Percentiles rank a stretch among this genome's conserved stretches.
Conservation (phyloP, 768 basidiomycete genomes). For the Sutorius australiensis region DNA sequence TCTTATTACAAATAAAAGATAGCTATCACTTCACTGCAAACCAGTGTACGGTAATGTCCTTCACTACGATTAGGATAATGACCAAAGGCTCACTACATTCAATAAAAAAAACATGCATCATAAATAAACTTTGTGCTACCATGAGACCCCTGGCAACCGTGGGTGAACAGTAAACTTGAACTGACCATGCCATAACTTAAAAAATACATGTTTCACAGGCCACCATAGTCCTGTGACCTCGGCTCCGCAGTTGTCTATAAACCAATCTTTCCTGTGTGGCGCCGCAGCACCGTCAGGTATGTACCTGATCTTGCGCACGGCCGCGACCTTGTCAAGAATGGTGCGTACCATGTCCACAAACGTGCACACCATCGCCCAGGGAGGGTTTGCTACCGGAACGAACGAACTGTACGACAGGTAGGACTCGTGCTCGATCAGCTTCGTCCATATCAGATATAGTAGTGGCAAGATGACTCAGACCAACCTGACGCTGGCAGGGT, state of each 20-base stretch:
- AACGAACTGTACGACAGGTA: slow-evolving; percentile 70
- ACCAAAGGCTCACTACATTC: too few species aligned
- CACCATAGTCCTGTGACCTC: not conserved
- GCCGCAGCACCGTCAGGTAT: not conserved
- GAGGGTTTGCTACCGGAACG: slow-evolving; percentile 75
- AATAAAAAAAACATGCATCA: too few species aligned
- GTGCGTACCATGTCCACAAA: slow-evolving; percentile 27
- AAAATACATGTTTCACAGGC: not conserved
- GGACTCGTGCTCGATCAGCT: too few species aligned
- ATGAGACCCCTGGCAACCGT: too few species aligned
- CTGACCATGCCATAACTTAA: too few species aligned
- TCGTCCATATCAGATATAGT: not conserved
- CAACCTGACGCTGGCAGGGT: slow-evolving; percentile 40
- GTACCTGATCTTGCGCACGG: not conserved
- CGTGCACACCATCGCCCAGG: slow-evolving; percentile 65
- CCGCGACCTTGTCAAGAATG: not conserved
- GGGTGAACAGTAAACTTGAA: too few species aligned
- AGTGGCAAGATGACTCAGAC: not conserved
- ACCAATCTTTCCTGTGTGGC: not conserved
- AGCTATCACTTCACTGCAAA: too few species aligned
- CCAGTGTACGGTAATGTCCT: too few species aligned
- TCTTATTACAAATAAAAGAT: too few species aligned
- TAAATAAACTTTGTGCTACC: too few species aligned
- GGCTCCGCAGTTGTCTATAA: slow-evolving; percentile 1
- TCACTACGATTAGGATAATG: too few species aligned